Evolutionary conservation across 1,284 basidiomycete species (phyloP).

Genomic region (Naganishia sp.): DNA sequence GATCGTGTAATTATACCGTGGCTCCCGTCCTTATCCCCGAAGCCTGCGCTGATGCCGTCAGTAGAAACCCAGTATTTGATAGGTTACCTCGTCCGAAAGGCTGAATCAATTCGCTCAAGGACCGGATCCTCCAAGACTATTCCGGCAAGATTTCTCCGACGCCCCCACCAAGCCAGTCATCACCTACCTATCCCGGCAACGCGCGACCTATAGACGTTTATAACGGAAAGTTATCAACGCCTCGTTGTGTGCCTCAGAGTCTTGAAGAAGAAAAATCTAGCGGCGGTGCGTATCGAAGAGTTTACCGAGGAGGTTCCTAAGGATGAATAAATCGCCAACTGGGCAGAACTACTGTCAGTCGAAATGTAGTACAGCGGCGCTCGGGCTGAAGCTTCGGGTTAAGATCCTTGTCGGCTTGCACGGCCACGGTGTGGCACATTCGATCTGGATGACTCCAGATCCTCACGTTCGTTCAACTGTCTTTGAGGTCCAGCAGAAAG

Average conservation of each 20-base stretch:
- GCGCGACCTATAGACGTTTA: constrained; percentile 2
- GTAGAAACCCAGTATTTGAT: constrained; percentile 12
- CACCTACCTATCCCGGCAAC: constrained; percentile 29
- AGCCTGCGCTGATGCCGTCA: constrained; percentile 15
- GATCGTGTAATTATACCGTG: background rate
- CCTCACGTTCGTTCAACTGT: constrained; percentile 4
- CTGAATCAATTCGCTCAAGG: constrained; percentile 17
- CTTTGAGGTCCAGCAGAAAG: constrained; percentile 26
- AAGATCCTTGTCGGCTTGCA: constrained; percentile 27
- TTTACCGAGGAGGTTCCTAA: constrained; percentile 6
- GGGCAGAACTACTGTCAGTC: constrained; percentile 29
- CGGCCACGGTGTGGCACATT: constrained; percentile 26
- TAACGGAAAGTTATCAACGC: background rate
- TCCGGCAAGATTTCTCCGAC: constrained; percentile 7
- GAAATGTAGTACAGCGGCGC: background rate
- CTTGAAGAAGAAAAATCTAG: constrained; percentile 18
- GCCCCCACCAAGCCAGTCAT: constrained; percentile 19
- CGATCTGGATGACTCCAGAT: constrained; percentile 27
- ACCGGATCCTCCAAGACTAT: constrained; percentile 10
- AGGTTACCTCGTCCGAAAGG: constrained; percentile 1
- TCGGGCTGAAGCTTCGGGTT: background rate
- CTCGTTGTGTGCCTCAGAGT: constrained; percentile 6
- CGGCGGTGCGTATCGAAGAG: constrained; percentile 25
- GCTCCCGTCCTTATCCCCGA: background rate
- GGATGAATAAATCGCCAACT: constrained; percentile 28